Conservation (phyloP, 2,329 filamentous ascomycete species). For the Rhexocercosporidium sp. region DNA sequence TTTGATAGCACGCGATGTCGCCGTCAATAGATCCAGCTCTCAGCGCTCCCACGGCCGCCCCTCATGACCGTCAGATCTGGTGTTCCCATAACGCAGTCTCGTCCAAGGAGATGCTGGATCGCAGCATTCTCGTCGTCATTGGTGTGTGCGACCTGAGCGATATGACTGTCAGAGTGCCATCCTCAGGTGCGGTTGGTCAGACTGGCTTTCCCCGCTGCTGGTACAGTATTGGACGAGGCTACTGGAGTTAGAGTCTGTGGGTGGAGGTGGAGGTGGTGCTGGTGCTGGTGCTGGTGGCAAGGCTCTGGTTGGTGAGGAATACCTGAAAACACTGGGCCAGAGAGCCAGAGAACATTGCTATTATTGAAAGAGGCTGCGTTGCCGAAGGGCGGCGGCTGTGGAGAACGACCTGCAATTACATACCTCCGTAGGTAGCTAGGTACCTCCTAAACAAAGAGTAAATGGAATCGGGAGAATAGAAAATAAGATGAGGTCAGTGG, state of each 20-base stretch:
- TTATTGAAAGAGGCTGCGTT: slow-evolving; percentile 15
- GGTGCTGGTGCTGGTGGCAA: slow-evolving; percentile 16
- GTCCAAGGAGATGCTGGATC: slow-evolving; percentile 31
- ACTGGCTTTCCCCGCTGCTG: background rate
- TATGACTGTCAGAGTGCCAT: slow-evolving; percentile 17
- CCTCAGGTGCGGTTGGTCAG: slow-evolving; percentile 10
- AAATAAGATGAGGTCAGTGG: background rate
- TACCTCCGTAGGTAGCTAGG: no score
- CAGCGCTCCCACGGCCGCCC: background rate
- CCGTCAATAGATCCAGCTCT: slow-evolving; percentile 11
- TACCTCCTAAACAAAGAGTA: no score
- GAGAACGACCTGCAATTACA: background rate
- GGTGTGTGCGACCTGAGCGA: slow-evolving; percentile 24
- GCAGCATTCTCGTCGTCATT: slow-evolving; percentile 25
- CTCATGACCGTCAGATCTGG: slow-evolving; percentile 5
- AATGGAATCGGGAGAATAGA: background rate
- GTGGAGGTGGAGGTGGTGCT: no score
- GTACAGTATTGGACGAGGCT: slow-evolving; percentile 18
- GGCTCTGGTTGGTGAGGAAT: slow-evolving; percentile 18
- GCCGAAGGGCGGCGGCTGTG: slow-evolving; percentile 9
- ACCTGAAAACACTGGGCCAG: background rate
- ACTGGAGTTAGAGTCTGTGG: slow-evolving; percentile 8
- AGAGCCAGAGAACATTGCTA: background rate
- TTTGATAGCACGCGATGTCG: background rate
- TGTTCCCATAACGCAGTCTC: slow-evolving; percentile 19